These are phyloP conservation scores for Aquilaria sinensis DNA, from an alignment of 345 rosid species.

Conservation along the genomic window DNA sequence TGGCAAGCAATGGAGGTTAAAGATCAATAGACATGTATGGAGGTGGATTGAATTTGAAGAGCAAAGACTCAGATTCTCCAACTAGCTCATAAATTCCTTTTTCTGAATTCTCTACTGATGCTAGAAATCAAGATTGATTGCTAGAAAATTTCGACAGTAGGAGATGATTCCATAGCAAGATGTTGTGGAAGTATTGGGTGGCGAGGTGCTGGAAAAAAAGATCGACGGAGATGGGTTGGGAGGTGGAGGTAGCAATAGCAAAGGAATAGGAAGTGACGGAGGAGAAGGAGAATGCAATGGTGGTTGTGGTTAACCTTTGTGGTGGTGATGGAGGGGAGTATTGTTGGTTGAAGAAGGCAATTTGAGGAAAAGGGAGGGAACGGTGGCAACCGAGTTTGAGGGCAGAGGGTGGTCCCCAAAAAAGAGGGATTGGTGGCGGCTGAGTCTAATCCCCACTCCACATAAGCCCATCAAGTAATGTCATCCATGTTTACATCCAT, in stretches of 20 bases:
- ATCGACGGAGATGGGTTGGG: conserved; percentile 46
- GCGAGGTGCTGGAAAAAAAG: conserved; percentile 56
- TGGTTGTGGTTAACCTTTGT: conserved; percentile 12
- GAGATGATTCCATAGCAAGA: no score
- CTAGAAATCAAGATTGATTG: no score
- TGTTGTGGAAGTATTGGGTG: conserved; percentile 50
- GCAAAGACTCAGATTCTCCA: no score
- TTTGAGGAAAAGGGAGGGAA: conserved; percentile 21
- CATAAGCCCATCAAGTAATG: no score
- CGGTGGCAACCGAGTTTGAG: conserved; percentile 13
- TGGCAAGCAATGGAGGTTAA: no score
- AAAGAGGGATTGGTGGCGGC: conserved; percentile 16
- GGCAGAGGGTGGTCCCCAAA: conserved; percentile 6
- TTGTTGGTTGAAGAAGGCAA: conserved; percentile 26
- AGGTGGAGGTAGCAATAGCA: conserved; percentile 30
- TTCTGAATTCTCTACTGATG: no score
- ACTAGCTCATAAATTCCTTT: no score
- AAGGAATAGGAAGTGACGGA: conserved; percentile 28
- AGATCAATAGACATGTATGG: no score
- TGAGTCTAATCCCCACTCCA: conserved; percentile 11
- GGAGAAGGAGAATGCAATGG: conserved; percentile 12
- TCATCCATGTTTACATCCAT: no score
- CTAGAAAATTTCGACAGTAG: no score
- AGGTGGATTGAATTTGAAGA: no score
- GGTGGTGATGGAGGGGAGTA: conserved; percentile 21